Conservation (phyloP, 2,329 filamentous ascomycete genomes). For the Neocatenulostroma microsporum region DNA sequence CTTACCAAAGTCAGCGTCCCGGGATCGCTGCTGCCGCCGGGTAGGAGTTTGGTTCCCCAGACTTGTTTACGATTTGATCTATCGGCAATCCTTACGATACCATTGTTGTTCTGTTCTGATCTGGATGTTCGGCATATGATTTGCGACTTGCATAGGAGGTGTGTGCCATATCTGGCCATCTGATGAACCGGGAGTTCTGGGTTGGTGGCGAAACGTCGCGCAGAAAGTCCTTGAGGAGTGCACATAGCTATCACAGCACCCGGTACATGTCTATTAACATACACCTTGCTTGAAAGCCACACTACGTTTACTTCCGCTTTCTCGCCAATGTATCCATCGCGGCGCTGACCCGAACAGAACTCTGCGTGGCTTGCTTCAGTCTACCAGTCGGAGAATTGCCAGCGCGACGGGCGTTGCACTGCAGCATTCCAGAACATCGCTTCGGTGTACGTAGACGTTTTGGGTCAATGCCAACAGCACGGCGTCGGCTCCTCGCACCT, state of each 20-base stretch:
- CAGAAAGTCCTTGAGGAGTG: no score
- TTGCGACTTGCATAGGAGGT: neutral
- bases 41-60: neutral
- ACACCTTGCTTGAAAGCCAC: neutral
- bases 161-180: no score
- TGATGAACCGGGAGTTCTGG: no score
- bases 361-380: neutral
- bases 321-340: neutral
- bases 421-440: no score
- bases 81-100: conserved; percentile 1
- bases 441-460: neutral
- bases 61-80: neutral
- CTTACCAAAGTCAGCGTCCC: neutral
- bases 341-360: neutral
- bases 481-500: neutral
- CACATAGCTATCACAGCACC: neutral
- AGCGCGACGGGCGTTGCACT: neutral
- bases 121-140: neutral
- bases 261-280: neutral
- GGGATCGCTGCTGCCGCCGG: conserved; percentile 4
- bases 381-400: neutral
- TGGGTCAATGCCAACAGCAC: neutral
- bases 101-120: conserved; percentile 1
- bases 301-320: neutral
- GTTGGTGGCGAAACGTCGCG: no score